phyloP scores from a whole-genome alignment of 805 yeast genomes.

The Candida corydali region DNA sequence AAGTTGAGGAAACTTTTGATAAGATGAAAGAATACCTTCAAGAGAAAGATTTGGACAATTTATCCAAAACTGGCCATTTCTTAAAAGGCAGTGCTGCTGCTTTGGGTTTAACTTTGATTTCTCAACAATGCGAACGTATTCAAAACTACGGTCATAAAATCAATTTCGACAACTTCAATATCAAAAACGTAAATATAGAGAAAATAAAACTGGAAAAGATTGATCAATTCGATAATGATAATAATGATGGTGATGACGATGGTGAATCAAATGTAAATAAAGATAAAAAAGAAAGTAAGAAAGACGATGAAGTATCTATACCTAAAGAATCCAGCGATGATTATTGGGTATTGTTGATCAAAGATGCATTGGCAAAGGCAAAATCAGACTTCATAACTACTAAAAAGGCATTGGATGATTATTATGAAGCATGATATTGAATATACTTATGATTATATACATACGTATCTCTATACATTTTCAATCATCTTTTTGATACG shows the following conservation, averaged over 20 bases:
- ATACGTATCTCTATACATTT: not conserved
- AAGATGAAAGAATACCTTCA: constrained; percentile 61
- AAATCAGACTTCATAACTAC: constrained; percentile 48
- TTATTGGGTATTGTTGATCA: constrained; percentile 41
- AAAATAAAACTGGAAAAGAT: not conserved
- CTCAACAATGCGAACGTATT: constrained; percentile 85
- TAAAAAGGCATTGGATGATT: constrained; percentile 47
- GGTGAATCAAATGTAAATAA: not conserved
- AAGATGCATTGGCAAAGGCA: constrained; percentile 52
- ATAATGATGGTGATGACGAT: not conserved
- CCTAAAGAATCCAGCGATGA: constrained; percentile 22
- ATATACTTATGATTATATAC: not conserved
- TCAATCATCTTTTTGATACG: not conserved
- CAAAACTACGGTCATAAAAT: constrained; percentile 76
- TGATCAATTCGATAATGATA: not conserved
- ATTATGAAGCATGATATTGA: constrained; percentile 28
- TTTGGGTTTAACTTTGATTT: constrained; percentile 76
- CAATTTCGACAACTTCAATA: constrained; percentile 29
- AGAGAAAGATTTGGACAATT: constrained; percentile 45
- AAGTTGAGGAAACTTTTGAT: constrained; percentile 74
- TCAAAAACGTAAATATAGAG: constrained; percentile 10
- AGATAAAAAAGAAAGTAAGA: not conserved
- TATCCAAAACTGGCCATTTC: constrained; percentile 84
- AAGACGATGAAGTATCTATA: not conserved
- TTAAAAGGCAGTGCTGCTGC: constrained; percentile 96